Evolutionary conservation across 805 yeast species (phyloP), one percentile per base, ranked within the genome.

Genomic region (Starmerella gropengiesseri): DNA sequence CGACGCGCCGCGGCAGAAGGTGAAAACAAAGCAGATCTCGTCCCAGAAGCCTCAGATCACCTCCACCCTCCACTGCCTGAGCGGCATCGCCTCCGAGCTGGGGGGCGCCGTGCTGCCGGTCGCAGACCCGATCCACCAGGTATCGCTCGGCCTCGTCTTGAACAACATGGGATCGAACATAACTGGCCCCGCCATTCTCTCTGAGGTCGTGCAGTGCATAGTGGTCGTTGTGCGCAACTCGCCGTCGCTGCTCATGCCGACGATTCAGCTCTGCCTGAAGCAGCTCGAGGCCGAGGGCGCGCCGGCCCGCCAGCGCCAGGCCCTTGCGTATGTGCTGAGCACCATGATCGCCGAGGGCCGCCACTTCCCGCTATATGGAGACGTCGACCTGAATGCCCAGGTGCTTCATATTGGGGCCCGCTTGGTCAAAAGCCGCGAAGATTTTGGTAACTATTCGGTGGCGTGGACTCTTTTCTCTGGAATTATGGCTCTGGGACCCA

Each of bases 401-500:
- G 41, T 44, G 2, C 20, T 52, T 27, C 14, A 30, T n/a, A 25
- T 45, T 7, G 53, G 43, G 2, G 23, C 37, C 11, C 20, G 31
- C n/a, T 20, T 36, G 7, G 43, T 50, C 19, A 39, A 33, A 23
- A 21, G 39, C 5, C 32, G 30, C 5, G 42, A 31, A 9, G 43
- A 42, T 40, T 21, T 45, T 18, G 29, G 23, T 4, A 8, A 31
- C 11, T 50, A 46, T 41, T 41, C 39, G 6, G 45, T 38, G 12
- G 83, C 69, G 31, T 81, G 91, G 89, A 67, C 73, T 13, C 53
- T 78, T 19, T 54, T 81, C 18, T 65, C 69, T 46, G 89, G 89
- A 2, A 58, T 80, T 4, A 73, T 81, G 68, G 71, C 76, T 38
- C 71, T 74, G 0, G 81, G 79, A 28, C 68, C 69, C 13, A 61